phyloP scores from a whole-genome alignment of 805 yeast species.

The Starmerella apis region DNA sequence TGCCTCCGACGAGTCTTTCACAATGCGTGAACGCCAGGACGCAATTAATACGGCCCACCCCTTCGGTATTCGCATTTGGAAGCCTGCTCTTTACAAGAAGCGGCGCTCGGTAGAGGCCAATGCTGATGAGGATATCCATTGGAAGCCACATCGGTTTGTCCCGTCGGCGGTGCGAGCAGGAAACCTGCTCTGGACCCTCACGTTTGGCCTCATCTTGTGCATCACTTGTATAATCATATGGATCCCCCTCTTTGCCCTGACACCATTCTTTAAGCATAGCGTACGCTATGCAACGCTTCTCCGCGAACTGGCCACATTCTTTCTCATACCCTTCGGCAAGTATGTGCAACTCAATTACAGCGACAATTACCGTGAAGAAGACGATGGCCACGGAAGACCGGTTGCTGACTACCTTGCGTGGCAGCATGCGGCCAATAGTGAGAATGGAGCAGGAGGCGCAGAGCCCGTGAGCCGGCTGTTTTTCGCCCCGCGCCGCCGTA shows the following conservation, averaged over 20 bases:
- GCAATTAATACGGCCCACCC: conserved; percentile 97
- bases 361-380: conserved; percentile 73
- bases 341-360: conserved; percentile 70
- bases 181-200: conserved; percentile 60
- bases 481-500: conserved; percentile 47
- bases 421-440: conserved; percentile 41
- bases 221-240: conserved; percentile 38
- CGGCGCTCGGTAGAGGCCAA: conserved; percentile 79
- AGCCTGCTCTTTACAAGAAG: conserved; percentile 92
- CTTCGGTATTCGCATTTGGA: conserved; percentile 97
- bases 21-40: conserved; percentile 82
- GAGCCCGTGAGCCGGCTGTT: conserved; percentile 42
- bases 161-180: conserved; percentile 54
- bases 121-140: conserved; percentile 91
- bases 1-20: conserved; percentile 66
- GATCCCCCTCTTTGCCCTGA: conserved; percentile 36
- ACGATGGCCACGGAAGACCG: conserved; percentile 77
- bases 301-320: conserved; percentile 36
- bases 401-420: conserved; percentile 77
- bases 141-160: conserved; percentile 45
- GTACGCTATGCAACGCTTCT: conserved; percentile 43
- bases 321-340: conserved; percentile 69
- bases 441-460: conserved; percentile 30
- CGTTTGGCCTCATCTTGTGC: conserved; percentile 55
- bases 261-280: conserved; percentile 34